Conservation (phyloP, 208 protist species). For the Trypanosoma theileri region DNA sequence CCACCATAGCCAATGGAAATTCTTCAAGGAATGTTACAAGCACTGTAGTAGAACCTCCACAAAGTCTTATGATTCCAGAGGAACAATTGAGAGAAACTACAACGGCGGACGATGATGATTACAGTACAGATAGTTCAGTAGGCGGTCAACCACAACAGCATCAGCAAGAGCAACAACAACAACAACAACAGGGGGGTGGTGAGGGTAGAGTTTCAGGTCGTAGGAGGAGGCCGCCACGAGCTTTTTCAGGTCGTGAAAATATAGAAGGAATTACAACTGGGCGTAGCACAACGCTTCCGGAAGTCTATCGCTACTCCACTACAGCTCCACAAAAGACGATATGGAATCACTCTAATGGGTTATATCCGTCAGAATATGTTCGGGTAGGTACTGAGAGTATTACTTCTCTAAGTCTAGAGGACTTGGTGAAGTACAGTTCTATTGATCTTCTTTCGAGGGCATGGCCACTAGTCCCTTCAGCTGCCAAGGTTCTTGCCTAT, state of each 20-base stretch:
- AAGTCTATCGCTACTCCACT: slow-evolving; percentile 27
- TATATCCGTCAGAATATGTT: slow-evolving; percentile 15
- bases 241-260: background rate
- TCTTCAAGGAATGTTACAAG: background rate
- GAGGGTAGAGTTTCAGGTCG: background rate
- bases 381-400: slow-evolving; percentile 15
- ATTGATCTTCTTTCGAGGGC: slow-evolving; percentile 42
- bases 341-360: slow-evolving; percentile 16
- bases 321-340: slow-evolving; percentile 8
- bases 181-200: background rate
- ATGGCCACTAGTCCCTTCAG: slow-evolving; percentile 40
- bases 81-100: background rate
- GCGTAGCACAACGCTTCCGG: slow-evolving; percentile 11
- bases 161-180: slow-evolving; percentile 5
- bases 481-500: slow-evolving; percentile 31
- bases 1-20: too few relatives aligned
- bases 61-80: slow-evolving; percentile 11
- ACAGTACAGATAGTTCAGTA: slow-evolving; percentile 23
- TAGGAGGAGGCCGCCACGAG: slow-evolving; percentile 3
- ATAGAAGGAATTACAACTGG: background rate
- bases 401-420: slow-evolving; percentile 33
- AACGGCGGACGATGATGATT: slow-evolving; percentile 19
- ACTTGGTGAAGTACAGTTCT: slow-evolving; percentile 45
- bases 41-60: background rate
- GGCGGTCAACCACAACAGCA: slow-evolving; percentile 10